Conservation (phyloP, 2,329 filamentous ascomycete species). For the Colletotrichum horii region DNA sequence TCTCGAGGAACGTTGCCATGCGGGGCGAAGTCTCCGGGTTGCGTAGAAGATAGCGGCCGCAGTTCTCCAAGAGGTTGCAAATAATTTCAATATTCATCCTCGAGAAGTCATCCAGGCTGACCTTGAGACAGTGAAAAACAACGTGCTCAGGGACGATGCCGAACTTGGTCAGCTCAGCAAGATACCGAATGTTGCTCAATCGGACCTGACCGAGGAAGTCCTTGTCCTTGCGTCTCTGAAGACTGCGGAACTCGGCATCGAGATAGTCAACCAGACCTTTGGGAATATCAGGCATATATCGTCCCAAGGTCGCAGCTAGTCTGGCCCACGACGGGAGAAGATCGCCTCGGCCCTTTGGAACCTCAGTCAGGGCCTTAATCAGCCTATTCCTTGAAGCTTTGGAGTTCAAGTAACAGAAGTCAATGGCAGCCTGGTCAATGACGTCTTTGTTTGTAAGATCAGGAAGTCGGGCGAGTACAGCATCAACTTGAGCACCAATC, state of each 20-base stretch:
- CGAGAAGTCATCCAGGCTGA: slow-evolving; percentile 96
- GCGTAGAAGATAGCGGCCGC: slow-evolving; percentile 89
- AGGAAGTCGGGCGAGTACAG: slow-evolving; percentile 83
- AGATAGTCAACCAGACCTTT: slow-evolving; percentile 91
- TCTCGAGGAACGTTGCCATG: slow-evolving; percentile 94
- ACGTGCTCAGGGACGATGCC: slow-evolving; percentile 98
- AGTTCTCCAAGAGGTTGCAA: slow-evolving; percentile 94
- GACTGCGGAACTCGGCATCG: slow-evolving; percentile 94
- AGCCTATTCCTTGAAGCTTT: slow-evolving; percentile 96
- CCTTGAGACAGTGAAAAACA: slow-evolving; percentile 97
- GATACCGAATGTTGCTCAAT: slow-evolving; percentile 93
- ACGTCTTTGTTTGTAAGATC: slow-evolving; percentile 90
- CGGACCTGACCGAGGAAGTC: slow-evolving; percentile 95
- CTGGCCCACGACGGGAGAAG: slow-evolving; percentile 91
- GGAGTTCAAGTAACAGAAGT: slow-evolving; percentile 98
- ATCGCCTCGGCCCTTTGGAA: slow-evolving; percentile 92
- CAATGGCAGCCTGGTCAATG: slow-evolving; percentile 90
- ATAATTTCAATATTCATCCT: slow-evolving; percentile 99
- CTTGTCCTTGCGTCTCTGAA: slow-evolving; percentile 96
- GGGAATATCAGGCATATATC: slow-evolving; percentile 93
- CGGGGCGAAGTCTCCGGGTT: slow-evolving; percentile 92
- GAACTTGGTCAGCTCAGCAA: slow-evolving; percentile 97
- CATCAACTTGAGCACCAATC: slow-evolving; percentile 95
- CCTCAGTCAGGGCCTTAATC: slow-evolving; percentile 90
- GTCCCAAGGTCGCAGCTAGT: slow-evolving; percentile 88